Percentiles rank a stretch among this genome's conserved stretches.
Evolutionary conservation across 192 early-diverging fungal genomes (phyloP).

Genomic region (Linnemannia elongata): DNA sequence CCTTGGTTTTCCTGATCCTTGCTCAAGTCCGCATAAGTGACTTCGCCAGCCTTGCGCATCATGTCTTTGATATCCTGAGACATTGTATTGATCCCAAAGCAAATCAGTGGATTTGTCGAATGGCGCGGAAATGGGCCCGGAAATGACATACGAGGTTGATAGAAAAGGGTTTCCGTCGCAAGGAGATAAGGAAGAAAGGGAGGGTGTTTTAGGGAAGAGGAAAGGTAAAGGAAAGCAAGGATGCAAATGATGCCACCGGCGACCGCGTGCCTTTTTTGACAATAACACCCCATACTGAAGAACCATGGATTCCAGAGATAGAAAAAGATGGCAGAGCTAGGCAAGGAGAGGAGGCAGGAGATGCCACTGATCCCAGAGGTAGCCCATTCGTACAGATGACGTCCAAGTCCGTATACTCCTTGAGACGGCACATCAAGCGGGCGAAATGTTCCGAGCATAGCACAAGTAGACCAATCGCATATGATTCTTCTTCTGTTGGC

Average conservation of each 20-base stretch:
- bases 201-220: background rate
- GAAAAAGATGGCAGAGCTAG: background rate
- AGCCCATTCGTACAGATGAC: background rate
- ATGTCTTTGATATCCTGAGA: constrained; percentile 95
- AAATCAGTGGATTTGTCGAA: background rate
- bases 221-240: background rate
- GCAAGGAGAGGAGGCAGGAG: background rate
- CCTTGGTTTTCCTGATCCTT: constrained; percentile 86
- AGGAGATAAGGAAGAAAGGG: background rate
- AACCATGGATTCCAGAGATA: background rate
- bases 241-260: background rate
- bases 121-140: background rate
- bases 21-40: constrained; percentile 91
- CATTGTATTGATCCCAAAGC: background rate
- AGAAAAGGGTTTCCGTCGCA: background rate
- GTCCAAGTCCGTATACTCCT: background rate
- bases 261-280: background rate
- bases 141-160: background rate
- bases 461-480: background rate
- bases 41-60: constrained; percentile 94
- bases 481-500: background rate
- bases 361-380: background rate
- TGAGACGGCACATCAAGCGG: background rate
- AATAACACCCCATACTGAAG: background rate
- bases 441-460: background rate